Evolutionary conservation across 192 early-diverging fungal species (phyloP), one percentile per base, ranked within the genome.

Genomic region (Coemansia sp.): DNA sequence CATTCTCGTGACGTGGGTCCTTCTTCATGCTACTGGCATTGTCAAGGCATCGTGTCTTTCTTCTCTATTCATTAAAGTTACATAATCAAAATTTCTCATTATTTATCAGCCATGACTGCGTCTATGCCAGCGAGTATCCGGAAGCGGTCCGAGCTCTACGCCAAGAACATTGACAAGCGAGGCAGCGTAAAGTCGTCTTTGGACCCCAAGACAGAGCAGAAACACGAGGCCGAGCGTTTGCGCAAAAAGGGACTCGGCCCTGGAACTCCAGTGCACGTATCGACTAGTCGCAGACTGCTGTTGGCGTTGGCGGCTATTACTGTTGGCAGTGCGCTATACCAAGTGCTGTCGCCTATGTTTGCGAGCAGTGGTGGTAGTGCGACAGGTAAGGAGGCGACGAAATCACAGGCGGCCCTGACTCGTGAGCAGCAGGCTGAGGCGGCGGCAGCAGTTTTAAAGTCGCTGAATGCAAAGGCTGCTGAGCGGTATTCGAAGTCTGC

Each of bases 271-370:
- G 20, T 29, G 34, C 70, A 68, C 5, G 58, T 67, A 7, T 55
- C 73, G 24, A 60, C 36, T 6, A 78, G 65, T 47, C 76, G 73
- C 58, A 73, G 50, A 29, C 18, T 74, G 11, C 41, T 78, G 5
- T 4, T 78, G 11, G 68, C 39, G 29, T 46, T 84, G 49, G 69
- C 80, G 55, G 55, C 58, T 5, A 53, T 84, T 18, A 72, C 69
- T 24, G 46, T 84, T n/a, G 82, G 82, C 62, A 84, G 82, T 63
- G 63, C 69, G 18, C 62, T 84, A 39, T 78, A 78, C 74, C 82
- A 84, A 74, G 66, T 84, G 3, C 44, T 72, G 41, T 39, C 52
- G 66, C 80, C 80, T 13, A 60, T 76, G 64, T 66, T 82, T 69
- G 69, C 67, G 12, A 43, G 68, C n/a, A 31, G 53, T 11, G 68